Conservation (phyloP, 371 early-diverging fungal species). For the Actinomortierella ambigua region DNA sequence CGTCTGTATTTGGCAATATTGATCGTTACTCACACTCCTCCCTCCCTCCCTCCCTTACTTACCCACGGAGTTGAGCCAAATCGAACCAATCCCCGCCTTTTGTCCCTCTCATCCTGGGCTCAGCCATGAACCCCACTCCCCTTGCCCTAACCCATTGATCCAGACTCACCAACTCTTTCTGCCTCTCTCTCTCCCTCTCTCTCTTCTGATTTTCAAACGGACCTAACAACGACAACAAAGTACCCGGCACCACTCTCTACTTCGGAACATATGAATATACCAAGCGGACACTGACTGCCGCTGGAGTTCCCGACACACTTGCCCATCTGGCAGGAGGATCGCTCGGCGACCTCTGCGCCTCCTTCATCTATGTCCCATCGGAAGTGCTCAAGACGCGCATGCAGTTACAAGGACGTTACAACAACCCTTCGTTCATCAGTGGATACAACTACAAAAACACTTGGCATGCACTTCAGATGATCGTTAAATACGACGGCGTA, state of each 20-base stretch:
- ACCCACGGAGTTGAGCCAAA: no score
- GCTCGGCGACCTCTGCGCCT: slow-evolving; percentile 76
- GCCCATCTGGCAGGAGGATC: slow-evolving; percentile 74
- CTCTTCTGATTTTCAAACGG: neutral
- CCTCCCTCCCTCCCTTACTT: no score
- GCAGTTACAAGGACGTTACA: slow-evolving; percentile 82
- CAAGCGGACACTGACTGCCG: slow-evolving; percentile 65
- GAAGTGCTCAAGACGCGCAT: slow-evolving; percentile 83
- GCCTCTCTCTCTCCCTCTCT: no score
- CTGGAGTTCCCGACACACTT: slow-evolving; percentile 61
- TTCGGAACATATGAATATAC: slow-evolving; percentile 78
- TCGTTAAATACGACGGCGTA: slow-evolving; percentile 67
- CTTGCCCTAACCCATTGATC: no score
- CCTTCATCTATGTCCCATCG: slow-evolving; percentile 77
- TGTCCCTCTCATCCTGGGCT: no score
- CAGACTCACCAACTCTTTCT: no score
- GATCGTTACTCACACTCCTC: no score
- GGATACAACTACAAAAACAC: slow-evolving; percentile 77
- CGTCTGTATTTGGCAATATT: no score
- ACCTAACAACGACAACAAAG: no score
- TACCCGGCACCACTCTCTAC: slow-evolving; percentile 72
- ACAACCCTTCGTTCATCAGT: slow-evolving; percentile 77
- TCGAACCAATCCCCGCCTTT: no score
- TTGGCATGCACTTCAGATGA: slow-evolving; percentile 75
- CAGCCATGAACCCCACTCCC: no score